Evolutionary conservation across 129 eudicot species (phyloP), one percentile per base, ranked within the genome.

Genomic region (Lactuca sativa): DNA sequence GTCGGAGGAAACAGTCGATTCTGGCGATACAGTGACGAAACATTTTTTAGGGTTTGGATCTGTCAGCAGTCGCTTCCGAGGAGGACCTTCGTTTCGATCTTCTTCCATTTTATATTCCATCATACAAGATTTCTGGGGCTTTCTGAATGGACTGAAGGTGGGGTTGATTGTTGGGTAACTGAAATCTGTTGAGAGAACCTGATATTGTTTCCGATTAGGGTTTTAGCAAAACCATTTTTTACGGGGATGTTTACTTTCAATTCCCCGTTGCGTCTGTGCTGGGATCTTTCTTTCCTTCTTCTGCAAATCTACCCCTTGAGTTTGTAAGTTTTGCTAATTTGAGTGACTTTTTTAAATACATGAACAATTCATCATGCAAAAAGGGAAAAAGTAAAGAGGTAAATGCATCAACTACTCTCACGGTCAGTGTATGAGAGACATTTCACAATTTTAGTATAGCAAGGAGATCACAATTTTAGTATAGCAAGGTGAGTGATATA

Each of bases 21-120:
- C 80, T 52, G 85, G 68, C 2, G 83, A 77, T n/a, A 51, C 59
- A 15, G 81, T 55, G 76, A 56, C n/a, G n/a, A 68, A 14, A 38
- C 30, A 52, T 51, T 36, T 57, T 31, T 80, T 80, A 51, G 80
- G 82, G 38, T 75, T 85, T 17, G 72, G 57, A 59, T 82, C 48
- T 18, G 84, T 17, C 33, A 80, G 81, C 14, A 80, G 78, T 17
- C 84, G 89, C 70, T 79, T 83, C 53, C 76, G 79, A 51, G 76
- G 74, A 62, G 70, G 67, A 13, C 59, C 67, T 47, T 74, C 72
- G 11, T 13, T 47, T 59, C 14, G 61, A 59, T 58, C 34, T 36
- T 69, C 32, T 67, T 49, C 11, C 53, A n/a, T 33, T 49, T 31
- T 53, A 11, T 3, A 10, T 14, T 67, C 80, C 80, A 75, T 75